Evolutionary conservation across 129 eudicot species (phyloP), one percentile per base, ranked within the genome.

Genomic region (Artemisia tridentata): DNA sequence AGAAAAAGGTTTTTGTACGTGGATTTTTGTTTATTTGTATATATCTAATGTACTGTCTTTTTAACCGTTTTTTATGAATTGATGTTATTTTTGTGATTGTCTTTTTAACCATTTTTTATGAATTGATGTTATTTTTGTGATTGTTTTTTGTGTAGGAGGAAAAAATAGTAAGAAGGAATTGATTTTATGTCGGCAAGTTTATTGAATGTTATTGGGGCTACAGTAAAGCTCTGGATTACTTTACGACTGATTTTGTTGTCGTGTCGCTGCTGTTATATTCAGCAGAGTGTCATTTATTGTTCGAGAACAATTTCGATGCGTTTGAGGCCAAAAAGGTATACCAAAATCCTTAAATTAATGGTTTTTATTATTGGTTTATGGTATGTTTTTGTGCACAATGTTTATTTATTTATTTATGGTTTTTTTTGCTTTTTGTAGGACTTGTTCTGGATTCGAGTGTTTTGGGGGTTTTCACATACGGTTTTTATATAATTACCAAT

Each of bases 291-390:
- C 49, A 27, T 23, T 34, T 48, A 64, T 54, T 60, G 23, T 72
- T 80, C 41, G 68, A 69, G 86, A 41, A 49, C 85, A 31, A 80
- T 85, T 89, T 92, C 98, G 92, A 92, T 92, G 98, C 96, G 95
- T 86, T 92, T 92, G 98, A 92, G 98, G 90, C 92, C 96, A 56
- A 88, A 69, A 77, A 88, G 98, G 98, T 91, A 45, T 20, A 53
- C 7, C 46, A 61, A 4, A 50, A 57, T n/a, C 7, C 63, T 38
- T 66, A 65, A 71, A 18, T 12, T 31, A 20, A 21, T 49, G 67
- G 41, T 25, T 68, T 2, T 16, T 27, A 48, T 1, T 25, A 38
- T 38, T 3, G 9, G 46, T 10, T 57, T 6, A 41, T 11, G 50
- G 17, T 29, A 5, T 61, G 4, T 38, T 38, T 38, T 38, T 8